These are phyloP conservation scores for Jatropha multifida DNA, from an alignment of 441 rosid species.

Conservation along the genomic window DNA sequence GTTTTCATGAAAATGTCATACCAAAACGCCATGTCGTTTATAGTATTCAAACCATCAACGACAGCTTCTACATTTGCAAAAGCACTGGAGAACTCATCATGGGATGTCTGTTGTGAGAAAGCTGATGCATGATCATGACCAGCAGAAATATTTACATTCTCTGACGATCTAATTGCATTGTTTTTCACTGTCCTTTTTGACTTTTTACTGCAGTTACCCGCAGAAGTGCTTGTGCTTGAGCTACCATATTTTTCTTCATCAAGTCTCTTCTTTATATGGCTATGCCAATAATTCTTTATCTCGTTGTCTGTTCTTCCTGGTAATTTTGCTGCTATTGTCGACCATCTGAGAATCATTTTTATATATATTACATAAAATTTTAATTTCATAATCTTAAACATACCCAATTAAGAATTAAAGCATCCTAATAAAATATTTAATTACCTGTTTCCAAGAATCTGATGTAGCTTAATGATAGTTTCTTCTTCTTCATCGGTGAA, in stretches of 20 bases:
- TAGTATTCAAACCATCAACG: not conserved
- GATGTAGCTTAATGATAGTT: constrained; percentile 34
- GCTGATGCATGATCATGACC: not conserved
- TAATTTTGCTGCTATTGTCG: constrained; percentile 40
- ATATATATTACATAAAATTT: too few species aligned
- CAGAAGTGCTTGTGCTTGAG: not conserved
- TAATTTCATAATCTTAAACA: too few species aligned
- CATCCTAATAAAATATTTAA: not conserved
- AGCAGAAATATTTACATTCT: not conserved
- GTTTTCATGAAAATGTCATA: constrained; percentile 23
- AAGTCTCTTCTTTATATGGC: constrained; percentile 41
- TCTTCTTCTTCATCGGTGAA: constrained; percentile 45
- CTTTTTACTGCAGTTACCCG: not conserved
- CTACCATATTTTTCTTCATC: not conserved
- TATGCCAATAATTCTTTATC: constrained; percentile 49
- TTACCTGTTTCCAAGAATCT: constrained; percentile 40
- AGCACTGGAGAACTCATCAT: not conserved
- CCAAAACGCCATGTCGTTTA: constrained; percentile 31
- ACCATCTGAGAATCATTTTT: constrained; percentile 34
- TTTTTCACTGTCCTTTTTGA: not conserved
- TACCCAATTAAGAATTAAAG: too few species aligned
- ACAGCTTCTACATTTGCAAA: constrained; percentile 1
- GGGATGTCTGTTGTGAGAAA: not conserved
- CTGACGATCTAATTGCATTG: not conserved
- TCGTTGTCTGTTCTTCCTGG: constrained; percentile 52